Conservation (phyloP, 495 filamentous ascomycete genomes). For the Talaromyces proteolyticus region DNA sequence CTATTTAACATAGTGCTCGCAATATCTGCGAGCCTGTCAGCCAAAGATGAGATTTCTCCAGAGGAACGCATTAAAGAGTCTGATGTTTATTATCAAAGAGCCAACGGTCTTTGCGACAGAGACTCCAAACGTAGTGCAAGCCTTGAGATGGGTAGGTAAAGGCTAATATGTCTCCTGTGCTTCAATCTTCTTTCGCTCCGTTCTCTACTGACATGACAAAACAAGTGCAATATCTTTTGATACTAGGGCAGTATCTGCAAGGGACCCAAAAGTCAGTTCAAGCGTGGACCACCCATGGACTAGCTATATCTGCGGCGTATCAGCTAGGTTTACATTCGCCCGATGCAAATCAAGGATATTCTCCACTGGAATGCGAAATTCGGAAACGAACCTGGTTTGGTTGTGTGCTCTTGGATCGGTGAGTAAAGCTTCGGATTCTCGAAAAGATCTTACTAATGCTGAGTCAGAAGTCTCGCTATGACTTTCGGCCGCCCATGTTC, state of each 20-base stretch:
- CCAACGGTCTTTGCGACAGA: slow-evolving; percentile 19
- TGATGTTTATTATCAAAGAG: slow-evolving; percentile 30
- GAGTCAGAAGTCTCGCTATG: slow-evolving; percentile 21
- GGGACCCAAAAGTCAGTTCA: slow-evolving; percentile 37
- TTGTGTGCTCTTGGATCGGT: slow-evolving; percentile 40
- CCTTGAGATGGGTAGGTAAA: slow-evolving; percentile 24
- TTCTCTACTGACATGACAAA: neutral
- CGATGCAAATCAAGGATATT: slow-evolving; percentile 19
- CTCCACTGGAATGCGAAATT: slow-evolving; percentile 29
- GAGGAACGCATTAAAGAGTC: slow-evolving; percentile 20
- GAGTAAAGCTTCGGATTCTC: neutral
- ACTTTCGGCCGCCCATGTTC: slow-evolving; percentile 27
- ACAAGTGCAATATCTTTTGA: slow-evolving; percentile 26
- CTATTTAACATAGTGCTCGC: slow-evolving; percentile 19
- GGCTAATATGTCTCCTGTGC: neutral
- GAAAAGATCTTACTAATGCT: neutral
- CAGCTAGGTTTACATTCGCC: slow-evolving; percentile 32
- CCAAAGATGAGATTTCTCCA: slow-evolving; percentile 12
- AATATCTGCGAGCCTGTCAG: slow-evolving; percentile 11
- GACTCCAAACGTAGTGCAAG: slow-evolving; percentile 27
- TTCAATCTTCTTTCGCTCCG: neutral
- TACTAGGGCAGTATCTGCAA: slow-evolving; percentile 36
- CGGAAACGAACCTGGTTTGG: slow-evolving; percentile 41
- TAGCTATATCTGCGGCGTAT: slow-evolving; percentile 30
- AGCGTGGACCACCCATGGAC: slow-evolving; percentile 34